Conservation (phyloP, 371 early-diverging fungal species). For the Cokeromyces recurvatus region DNA sequence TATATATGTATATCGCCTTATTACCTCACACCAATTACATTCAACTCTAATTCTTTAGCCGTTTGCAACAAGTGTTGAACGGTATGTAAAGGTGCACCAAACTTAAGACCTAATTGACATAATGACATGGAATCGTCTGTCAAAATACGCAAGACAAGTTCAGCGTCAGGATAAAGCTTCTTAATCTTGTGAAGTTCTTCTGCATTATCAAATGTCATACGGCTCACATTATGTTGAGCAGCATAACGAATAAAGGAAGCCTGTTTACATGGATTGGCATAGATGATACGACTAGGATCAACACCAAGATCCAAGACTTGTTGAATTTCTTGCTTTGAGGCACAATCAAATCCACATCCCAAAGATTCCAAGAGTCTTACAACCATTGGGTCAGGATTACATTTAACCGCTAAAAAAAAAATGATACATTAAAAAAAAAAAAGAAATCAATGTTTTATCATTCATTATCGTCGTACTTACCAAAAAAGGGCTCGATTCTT, state of each 20-base stretch:
- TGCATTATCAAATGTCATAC: constrained; percentile 98
- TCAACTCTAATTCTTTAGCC: constrained; percentile 77
- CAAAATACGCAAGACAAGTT: constrained; percentile 88
- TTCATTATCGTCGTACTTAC: constrained; percentile 37
- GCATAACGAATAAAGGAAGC: constrained; percentile 90
- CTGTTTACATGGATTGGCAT: constrained; percentile 98
- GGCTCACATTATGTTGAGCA: constrained; percentile 64
- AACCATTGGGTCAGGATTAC: constrained; percentile 89
- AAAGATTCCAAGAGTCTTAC: constrained; percentile 78
- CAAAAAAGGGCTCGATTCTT: constrained; percentile 93
- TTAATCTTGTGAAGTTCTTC: constrained; percentile 95
- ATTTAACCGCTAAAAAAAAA: constrained; percentile 79
- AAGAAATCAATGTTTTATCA: background rate
- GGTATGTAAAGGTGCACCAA: constrained; percentile 84
- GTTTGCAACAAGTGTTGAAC: constrained; percentile 65
- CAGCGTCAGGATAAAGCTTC: constrained; percentile 73
- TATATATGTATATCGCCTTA: too few species aligned
- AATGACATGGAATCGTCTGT: constrained; percentile 92
- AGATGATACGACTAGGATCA: constrained; percentile 81
- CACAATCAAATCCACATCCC: constrained; percentile 94
- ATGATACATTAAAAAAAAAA: constrained; percentile 1
- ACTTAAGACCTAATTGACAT: constrained; percentile 94
- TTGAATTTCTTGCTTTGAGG: constrained; percentile 85
- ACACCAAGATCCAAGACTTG: constrained; percentile 77
- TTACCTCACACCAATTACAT: constrained; percentile 77